Percentiles rank a stretch among this genome's conserved stretches.
Conservation (phyloP, 306 rosid genomes). For the Argentina anserina region DNA sequence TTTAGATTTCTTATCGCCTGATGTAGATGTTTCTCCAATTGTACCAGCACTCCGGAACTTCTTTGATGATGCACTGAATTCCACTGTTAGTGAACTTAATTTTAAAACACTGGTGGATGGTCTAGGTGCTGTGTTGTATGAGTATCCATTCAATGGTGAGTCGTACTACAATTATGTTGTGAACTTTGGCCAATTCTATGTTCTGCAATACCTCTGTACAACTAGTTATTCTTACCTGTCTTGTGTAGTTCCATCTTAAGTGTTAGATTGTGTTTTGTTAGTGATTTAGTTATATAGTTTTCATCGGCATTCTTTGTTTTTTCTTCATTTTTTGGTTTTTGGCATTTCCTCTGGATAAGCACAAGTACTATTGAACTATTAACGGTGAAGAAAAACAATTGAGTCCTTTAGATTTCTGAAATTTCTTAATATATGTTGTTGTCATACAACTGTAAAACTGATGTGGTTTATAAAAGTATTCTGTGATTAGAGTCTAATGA, state of each 20-base stretch:
- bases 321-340: neutral
- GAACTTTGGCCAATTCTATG: neutral
- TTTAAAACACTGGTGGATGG: slow-evolving; percentile 94
- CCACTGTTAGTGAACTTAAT: slow-evolving; percentile 88
- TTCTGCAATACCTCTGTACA: neutral
- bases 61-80: slow-evolving; percentile 84
- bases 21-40: slow-evolving; percentile 84
- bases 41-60: slow-evolving; percentile 81
- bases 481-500: slow-evolving; percentile 28
- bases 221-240: neutral
- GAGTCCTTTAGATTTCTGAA: neutral
- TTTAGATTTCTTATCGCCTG: slow-evolving; percentile 74
- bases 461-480: slow-evolving; percentile 11
- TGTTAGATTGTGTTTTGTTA: neutral
- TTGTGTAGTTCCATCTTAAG: neutral
- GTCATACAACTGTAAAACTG: slow-evolving; percentile 17
- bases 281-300: neutral
- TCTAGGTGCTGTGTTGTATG: slow-evolving; percentile 83
- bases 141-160: slow-evolving; percentile 94
- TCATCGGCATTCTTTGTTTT: neutral
- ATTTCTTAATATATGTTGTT: slow-evolving; percentile 4
- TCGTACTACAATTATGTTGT: slow-evolving; percentile 15
- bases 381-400: neutral
- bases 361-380: neutral
- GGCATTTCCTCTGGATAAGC: neutral